Evolutionary conservation across 306 rosid genomes (phyloP).

Genomic region (Trifolium repens): DNA sequence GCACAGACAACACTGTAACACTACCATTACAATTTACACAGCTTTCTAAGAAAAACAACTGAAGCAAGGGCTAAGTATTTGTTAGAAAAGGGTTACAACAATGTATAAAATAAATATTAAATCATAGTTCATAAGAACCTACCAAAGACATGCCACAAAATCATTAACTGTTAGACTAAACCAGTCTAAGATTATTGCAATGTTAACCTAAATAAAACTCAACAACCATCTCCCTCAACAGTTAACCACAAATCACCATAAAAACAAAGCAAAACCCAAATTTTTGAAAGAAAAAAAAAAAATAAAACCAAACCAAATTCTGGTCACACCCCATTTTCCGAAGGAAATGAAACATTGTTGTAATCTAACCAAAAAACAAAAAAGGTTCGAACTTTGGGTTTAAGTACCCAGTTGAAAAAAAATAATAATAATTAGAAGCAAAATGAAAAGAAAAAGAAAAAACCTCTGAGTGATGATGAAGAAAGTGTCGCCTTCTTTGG

Average conservation of each 20-base stretch:
- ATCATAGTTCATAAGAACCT: neutral
- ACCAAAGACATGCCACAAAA: slow-evolving; percentile 12
- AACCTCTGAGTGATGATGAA: slow-evolving; percentile 87
- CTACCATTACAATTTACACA: slow-evolving; percentile 6
- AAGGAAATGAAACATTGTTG: slow-evolving; percentile 10
- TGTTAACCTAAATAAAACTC: slow-evolving; percentile 29
- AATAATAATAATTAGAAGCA: neutral
- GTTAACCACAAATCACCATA: neutral
- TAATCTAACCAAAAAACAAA: slow-evolving; percentile 1
- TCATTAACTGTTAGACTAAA: slow-evolving; percentile 2
- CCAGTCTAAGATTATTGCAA: slow-evolving; percentile 24
- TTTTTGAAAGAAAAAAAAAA: neutral
- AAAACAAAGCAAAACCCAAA: slow-evolving; percentile 19
- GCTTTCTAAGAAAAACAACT: slow-evolving; percentile 27
- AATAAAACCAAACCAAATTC: neutral
- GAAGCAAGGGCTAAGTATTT: slow-evolving; percentile 7
- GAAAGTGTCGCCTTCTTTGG: slow-evolving; percentile 88
- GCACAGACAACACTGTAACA: slow-evolving; percentile 19
- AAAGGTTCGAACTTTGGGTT: slow-evolving; percentile 33
- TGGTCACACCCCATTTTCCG: slow-evolving; percentile 24
- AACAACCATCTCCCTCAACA: slow-evolving; percentile 5
- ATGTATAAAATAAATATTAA: neutral
- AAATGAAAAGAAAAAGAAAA: neutral
- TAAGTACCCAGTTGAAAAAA: slow-evolving; percentile 32
- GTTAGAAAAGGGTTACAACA: slow-evolving; percentile 15